A percentile compares a stretch with the other conserved stretches of the same genome.
Conservation (phyloP, 345 rosid genomes). For the Populus nigra region DNA sequence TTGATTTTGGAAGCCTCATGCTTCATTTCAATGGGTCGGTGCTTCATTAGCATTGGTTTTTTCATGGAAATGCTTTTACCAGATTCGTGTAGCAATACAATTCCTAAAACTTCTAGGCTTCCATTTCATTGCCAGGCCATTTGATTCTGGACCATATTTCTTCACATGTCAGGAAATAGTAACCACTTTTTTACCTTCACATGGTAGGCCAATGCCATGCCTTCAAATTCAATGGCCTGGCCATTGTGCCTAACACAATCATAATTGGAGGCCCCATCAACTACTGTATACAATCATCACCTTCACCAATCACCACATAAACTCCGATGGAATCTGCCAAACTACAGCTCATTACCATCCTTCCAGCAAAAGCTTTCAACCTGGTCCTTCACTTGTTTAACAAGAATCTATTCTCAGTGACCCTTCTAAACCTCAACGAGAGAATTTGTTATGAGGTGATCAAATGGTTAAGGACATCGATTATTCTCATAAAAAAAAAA, state of each 20-base stretch:
- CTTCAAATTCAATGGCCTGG: background rate
- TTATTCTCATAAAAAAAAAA: background rate
- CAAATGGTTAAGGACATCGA: background rate
- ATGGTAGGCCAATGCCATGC: background rate
- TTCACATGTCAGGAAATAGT: background rate
- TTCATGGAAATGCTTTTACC: background rate
- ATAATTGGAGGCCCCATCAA: background rate
- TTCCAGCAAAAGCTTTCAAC: background rate
- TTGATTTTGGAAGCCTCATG: background rate
- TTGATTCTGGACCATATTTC: background rate
- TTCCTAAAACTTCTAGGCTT: background rate
- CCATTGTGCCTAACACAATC: background rate
- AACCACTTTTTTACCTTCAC: background rate
- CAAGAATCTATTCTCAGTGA: background rate
- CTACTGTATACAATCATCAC: background rate
- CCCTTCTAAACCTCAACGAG: background rate
- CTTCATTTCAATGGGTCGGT: too few species aligned
- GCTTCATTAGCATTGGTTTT: too few species aligned
- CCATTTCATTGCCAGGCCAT: background rate
- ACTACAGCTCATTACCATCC: background rate
- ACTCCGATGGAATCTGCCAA: background rate
- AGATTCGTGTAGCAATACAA: background rate
- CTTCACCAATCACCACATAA: background rate
- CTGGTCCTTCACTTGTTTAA: background rate
- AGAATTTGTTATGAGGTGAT: background rate